phyloP scores from a whole-genome alignment of 352 stramenopile genomes.

The Detonula confervacea region DNA sequence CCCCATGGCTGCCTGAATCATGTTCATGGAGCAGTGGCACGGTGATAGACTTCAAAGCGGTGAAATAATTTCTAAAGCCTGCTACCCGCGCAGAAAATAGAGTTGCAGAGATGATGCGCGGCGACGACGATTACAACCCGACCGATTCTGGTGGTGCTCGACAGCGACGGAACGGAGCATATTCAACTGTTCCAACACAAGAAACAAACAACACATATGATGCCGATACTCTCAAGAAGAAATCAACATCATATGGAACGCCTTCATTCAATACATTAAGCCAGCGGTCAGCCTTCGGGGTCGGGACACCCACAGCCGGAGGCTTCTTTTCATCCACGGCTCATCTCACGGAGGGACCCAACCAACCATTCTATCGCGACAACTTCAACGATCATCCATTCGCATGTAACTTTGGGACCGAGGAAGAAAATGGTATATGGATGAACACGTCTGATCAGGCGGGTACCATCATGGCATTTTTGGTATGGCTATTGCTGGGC shows the following conservation, averaged over 20 bases:
- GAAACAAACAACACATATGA: slow-evolving; percentile 22
- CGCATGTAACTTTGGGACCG: slow-evolving; percentile 67
- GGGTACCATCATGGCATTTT: slow-evolving; percentile 62
- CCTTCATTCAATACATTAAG: slow-evolving; percentile 34
- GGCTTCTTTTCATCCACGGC: slow-evolving; percentile 43
- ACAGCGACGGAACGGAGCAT: slow-evolving; percentile 26
- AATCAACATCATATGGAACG: slow-evolving; percentile 38
- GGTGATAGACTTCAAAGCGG: too few relatives aligned
- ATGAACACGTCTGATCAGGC: slow-evolving; percentile 64
- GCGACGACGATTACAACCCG: slow-evolving; percentile 39
- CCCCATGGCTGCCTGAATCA: too few relatives aligned
- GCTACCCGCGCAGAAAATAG: not conserved
- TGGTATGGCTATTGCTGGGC: slow-evolving; percentile 56
- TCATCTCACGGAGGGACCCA: slow-evolving; percentile 54
- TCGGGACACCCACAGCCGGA: not conserved
- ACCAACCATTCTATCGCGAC: slow-evolving; percentile 74
- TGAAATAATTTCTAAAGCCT: not conserved
- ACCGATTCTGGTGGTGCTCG: slow-evolving; percentile 17
- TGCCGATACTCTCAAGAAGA: slow-evolving; percentile 45
- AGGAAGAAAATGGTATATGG: slow-evolving; percentile 74
- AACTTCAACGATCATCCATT: slow-evolving; percentile 82
- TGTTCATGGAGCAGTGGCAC: too few relatives aligned
- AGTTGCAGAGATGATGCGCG: slow-evolving; percentile 40
- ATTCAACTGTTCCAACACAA: slow-evolving; percentile 42
- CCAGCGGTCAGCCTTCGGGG: slow-evolving; percentile 4